These are phyloP conservation scores for Termitomyces sp. DNA, from an alignment of 768 basidiomycete species.

Conservation along the genomic window DNA sequence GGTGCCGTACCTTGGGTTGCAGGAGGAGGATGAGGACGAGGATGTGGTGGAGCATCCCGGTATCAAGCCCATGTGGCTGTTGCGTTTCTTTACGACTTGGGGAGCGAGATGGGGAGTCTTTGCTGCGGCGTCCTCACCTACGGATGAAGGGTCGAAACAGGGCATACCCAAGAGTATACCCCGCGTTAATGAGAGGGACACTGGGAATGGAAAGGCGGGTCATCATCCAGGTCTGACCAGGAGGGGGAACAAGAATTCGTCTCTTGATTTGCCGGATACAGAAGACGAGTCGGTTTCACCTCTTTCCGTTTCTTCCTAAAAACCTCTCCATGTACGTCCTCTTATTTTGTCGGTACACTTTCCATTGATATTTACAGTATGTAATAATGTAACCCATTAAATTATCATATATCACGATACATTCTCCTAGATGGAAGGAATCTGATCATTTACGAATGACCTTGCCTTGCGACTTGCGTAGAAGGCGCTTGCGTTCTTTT, in stretches of 20 bases:
- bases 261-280: background rate
- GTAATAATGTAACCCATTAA: conserved; percentile 13
- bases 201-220: background rate
- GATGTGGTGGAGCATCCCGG: conserved; percentile 54
- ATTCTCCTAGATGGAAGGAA: conserved; percentile 2
- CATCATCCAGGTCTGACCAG: background rate
- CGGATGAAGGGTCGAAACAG: conserved; percentile 4
- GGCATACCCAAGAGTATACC: background rate
- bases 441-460: conserved; percentile 42
- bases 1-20: conserved; percentile 20
- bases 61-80: conserved; percentile 74
- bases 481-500: conserved; percentile 68
- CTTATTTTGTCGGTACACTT: background rate
- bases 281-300: conserved; percentile 1
- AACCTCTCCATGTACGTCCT: background rate
- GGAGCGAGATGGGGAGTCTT: conserved; percentile 53
- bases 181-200: background rate
- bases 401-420: conserved; percentile 16
- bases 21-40: conserved; percentile 47
- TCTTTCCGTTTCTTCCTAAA: background rate
- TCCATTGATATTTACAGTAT: background rate
- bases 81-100: conserved; percentile 77
- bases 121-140: conserved; percentile 27
- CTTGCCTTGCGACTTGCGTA: conserved; percentile 72
- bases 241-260: background rate